A percentile compares a stretch with the other conserved stretches of the same genome.
These are phyloP conservation scores for Plasmodium malariae DNA, from an alignment of 169 alveolate genomes.

Conservation along the genomic window DNA sequence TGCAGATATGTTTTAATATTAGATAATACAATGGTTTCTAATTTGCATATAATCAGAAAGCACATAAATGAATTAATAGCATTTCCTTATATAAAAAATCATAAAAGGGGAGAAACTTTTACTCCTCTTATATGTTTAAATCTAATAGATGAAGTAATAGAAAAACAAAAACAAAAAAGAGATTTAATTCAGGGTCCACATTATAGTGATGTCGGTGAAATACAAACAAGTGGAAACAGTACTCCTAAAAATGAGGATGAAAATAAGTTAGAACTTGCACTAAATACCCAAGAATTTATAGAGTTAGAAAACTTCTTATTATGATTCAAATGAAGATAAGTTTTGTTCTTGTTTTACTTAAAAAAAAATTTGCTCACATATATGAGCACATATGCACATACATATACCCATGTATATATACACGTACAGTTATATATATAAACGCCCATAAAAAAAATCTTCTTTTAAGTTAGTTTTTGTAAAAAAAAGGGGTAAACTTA, in stretches of 20 bases:
- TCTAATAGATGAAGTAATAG: slow-evolving; percentile 45
- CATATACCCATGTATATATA: background rate
- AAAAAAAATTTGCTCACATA: background rate
- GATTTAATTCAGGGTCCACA: background rate
- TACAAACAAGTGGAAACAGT: slow-evolving; percentile 3
- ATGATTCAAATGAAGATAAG: too few relatives aligned
- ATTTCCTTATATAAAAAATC: background rate
- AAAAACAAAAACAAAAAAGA: slow-evolving; percentile 25
- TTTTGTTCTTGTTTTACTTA: background rate
- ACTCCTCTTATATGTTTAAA: background rate
- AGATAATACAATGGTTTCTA: slow-evolving; percentile 28
- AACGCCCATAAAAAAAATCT: too few relatives aligned
- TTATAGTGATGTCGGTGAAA: background rate
- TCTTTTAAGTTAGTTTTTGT: too few relatives aligned
- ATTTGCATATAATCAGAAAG: slow-evolving; percentile 19
- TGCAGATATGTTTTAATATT: background rate
- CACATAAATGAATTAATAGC: slow-evolving; percentile 4
- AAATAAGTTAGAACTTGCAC: slow-evolving; percentile 18
- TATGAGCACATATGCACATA: background rate
- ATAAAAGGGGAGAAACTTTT: background rate
- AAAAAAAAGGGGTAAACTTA: too few relatives aligned
- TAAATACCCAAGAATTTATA: slow-evolving; percentile 73
- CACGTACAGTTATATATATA: background rate
- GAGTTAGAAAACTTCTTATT: slow-evolving; percentile 59
- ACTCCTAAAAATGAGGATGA: slow-evolving; percentile 7